Conservation (phyloP, 352 stramenopile genomes). For the Globisporangium iwayamae region DNA sequence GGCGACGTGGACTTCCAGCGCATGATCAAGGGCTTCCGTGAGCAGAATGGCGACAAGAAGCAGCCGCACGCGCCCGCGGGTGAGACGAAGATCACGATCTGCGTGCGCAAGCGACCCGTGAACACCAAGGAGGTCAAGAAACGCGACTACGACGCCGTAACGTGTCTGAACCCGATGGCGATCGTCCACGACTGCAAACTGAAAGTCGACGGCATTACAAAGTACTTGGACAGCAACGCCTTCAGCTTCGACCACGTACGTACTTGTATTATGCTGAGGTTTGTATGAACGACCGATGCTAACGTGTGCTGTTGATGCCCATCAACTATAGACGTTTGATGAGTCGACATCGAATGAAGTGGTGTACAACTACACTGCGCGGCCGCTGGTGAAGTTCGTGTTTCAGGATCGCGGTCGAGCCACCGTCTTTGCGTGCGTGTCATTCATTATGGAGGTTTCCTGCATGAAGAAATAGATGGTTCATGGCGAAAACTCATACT, state of each 20-base stretch:
- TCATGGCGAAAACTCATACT: too few relatives aligned
- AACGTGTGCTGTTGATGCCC: slow-evolving; percentile 27
- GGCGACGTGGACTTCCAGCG: slow-evolving; percentile 91
- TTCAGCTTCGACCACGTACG: slow-evolving; percentile 90
- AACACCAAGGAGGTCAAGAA: slow-evolving; percentile 89
- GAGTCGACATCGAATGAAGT: slow-evolving; percentile 90
- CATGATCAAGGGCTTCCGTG: slow-evolving; percentile 86
- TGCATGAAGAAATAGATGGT: background rate
- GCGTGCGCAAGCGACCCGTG: slow-evolving; percentile 95
- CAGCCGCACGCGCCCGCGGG: slow-evolving; percentile 36
- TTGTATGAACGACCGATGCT: background rate
- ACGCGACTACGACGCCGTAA: slow-evolving; percentile 95
- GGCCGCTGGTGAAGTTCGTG: slow-evolving; percentile 95
- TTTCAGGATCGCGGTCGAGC: slow-evolving; percentile 88
- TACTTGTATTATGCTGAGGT: background rate
- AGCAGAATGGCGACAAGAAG: slow-evolving; percentile 66
- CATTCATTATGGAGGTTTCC: background rate
- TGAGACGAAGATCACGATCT: slow-evolving; percentile 93
- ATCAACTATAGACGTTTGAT: slow-evolving; percentile 86
- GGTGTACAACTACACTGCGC: slow-evolving; percentile 90
- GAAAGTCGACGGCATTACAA: slow-evolving; percentile 98
- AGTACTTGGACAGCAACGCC: slow-evolving; percentile 96
- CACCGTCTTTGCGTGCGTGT: slow-evolving; percentile 94
- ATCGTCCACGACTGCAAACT: slow-evolving; percentile 98
- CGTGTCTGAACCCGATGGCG: slow-evolving; percentile 91